Evolutionary conservation across 2,329 filamentous ascomycete species (phyloP), one percentile per base, ranked within the genome.

Genomic region (Ceratocystiopsis brevicomis): DNA sequence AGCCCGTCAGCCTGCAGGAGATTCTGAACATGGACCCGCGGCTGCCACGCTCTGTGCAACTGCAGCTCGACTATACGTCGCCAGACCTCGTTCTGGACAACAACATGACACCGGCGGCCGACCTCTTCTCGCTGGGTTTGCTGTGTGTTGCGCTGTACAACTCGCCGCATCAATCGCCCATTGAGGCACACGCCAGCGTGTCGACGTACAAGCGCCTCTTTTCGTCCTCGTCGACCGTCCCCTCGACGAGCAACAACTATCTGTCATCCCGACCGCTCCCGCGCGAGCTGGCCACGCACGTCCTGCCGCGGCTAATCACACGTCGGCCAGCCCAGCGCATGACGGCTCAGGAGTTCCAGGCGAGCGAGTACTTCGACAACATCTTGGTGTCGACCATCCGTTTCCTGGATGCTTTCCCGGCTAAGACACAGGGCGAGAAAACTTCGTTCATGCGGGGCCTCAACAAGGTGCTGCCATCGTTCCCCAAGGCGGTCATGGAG

Each of bases 341-440:
- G 64, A 86, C 78, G 21, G 86, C 88, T 5, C 76, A 74, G 43
- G 88, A 94, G 53, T 96, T 98, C 52, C 90, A 98, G 56, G 76
- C 95, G 58, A 92, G 86, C 54, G 78, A 84, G 51, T 98, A 92
- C 57, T 98, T 98, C 57, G 86, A 98, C 61, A 98, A 96, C 54
- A 83, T 96, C 39, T 68, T 98, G 5, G 85, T 98, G 18, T 94
- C 87, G 0, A 95, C 90, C 0, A 94, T 98, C 48, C 82, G 90
- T 13, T 98, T 98, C 55, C 66, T 98, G 21, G 90, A 98, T 53
- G 73, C 78, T 0, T 75, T 98, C 46, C 88, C 90, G 0, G 83
- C 84, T 33, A 98, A 98, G 63, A 94, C 86, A 1, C 71, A 83
- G 0, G 82, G 76, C 48, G 90, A 98, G 56, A 98, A 98, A 58